These are phyloP conservation scores for Cryptococcus wingfieldii DNA, from an alignment of 1,284 basidiomycete species.

Conservation along the genomic window DNA sequence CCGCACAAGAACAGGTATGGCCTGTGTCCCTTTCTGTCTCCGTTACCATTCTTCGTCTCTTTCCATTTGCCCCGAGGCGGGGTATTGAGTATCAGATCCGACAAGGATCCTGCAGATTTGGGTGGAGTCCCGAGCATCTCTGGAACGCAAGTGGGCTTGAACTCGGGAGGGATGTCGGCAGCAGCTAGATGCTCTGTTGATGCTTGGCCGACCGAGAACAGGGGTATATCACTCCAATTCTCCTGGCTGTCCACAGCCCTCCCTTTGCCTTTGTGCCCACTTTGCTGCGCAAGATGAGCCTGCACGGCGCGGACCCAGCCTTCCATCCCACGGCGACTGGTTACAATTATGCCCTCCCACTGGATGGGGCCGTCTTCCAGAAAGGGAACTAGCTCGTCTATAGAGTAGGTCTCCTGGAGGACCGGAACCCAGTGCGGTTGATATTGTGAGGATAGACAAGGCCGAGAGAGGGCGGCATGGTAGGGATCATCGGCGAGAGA, in stretches of 20 bases:
- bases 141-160: constrained; percentile 2
- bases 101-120: constrained; percentile 13
- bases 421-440: constrained; percentile 9
- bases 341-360: constrained; percentile 15
- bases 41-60: background rate
- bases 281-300: background rate
- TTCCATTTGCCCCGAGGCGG: constrained; percentile 6
- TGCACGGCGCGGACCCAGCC: constrained; percentile 12
- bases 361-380: background rate
- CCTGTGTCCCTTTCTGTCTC: constrained; percentile 2
- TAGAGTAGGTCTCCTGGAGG: constrained; percentile 8
- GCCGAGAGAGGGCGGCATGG: background rate
- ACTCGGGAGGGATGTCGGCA: constrained; percentile 4
- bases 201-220: constrained; percentile 12
- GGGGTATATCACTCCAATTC: constrained; percentile 7
- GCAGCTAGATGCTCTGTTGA: constrained; percentile 5
- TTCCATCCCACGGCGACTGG: constrained; percentile 11
- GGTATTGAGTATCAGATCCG: constrained; percentile 19
- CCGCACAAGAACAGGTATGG: constrained; percentile 38
- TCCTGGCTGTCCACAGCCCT: background rate
- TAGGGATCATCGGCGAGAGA: background rate
- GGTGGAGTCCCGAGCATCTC: background rate
- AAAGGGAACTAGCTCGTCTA: background rate
- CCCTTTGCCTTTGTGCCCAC: constrained; percentile 1
- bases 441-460: background rate